phyloP scores from a whole-genome alignment of 805 yeast genomes.

The Candida adriatica region DNA sequence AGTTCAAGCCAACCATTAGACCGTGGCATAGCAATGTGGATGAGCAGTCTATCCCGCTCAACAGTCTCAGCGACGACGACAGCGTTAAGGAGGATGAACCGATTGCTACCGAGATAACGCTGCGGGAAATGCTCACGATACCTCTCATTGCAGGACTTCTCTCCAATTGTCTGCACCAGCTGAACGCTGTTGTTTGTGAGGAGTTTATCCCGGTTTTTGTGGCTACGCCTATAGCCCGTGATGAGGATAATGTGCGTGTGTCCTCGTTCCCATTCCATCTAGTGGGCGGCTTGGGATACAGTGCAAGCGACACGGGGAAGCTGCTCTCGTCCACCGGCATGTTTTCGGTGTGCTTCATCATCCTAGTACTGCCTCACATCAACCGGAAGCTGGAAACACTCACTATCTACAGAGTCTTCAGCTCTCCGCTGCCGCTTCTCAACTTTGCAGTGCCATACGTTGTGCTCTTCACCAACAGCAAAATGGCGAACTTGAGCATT shows the following conservation, averaged over 20 bases:
- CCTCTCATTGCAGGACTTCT: too few relatives aligned
- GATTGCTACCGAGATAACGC: too few relatives aligned
- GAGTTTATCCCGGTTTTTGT: too few relatives aligned
- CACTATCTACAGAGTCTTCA: conserved; percentile 34
- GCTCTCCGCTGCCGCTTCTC: conserved; percentile 36
- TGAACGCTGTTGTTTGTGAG: too few relatives aligned
- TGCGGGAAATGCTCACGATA: too few relatives aligned
- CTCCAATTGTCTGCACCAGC: too few relatives aligned
- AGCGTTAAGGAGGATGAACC: conserved; percentile 1
- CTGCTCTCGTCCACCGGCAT: conserved; percentile 47
- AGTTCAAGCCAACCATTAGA: too few relatives aligned
- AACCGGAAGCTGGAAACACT: conserved; percentile 42
- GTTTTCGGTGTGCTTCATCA: conserved; percentile 42
- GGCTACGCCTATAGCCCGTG: too few relatives aligned
- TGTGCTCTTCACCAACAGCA: conserved; percentile 32
- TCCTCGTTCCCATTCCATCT: conserved; percentile 47
- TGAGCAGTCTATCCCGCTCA: background rate
- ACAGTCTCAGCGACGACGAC: background rate
- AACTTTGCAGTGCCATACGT: conserved; percentile 42
- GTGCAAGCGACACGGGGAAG: conserved; percentile 40
- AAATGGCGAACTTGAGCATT: conserved; percentile 7
- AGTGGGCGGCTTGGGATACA: conserved; percentile 47
- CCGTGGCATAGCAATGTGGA: conserved; percentile 4
- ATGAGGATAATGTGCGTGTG: too few relatives aligned
- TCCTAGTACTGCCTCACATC: conserved; percentile 43